Evolutionary conservation across 148 eudicot species (phyloP).

Genomic region (Linanthus parryae): DNA sequence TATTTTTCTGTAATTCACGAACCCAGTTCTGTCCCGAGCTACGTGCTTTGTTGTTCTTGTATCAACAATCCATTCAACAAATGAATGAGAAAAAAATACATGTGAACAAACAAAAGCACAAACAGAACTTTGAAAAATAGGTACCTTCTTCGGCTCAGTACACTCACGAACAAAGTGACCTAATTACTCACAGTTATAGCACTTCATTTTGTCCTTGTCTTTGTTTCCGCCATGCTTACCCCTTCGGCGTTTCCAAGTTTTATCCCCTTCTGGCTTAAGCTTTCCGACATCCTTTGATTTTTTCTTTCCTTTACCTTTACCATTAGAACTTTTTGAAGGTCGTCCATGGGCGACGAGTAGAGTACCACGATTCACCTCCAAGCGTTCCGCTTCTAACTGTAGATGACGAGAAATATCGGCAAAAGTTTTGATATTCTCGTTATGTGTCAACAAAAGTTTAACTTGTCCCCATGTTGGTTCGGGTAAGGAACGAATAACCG

Average conservation of each 20-base stretch:
- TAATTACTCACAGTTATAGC: neutral
- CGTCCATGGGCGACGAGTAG: neutral
- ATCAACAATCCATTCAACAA: conserved; percentile 6
- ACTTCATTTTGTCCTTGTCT: neutral
- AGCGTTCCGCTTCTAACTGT: neutral
- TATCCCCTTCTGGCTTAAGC: neutral
- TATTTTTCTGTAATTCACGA: neutral
- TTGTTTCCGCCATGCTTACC: neutral
- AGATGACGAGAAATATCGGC: neutral
- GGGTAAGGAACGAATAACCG: no score
- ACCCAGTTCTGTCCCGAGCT: neutral
- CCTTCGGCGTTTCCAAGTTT: neutral
- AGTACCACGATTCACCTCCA: neutral
- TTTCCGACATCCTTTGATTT: neutral
- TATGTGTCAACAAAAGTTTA: no score
- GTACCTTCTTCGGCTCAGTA: neutral
- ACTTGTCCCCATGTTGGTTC: no score
- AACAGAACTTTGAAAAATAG: neutral
- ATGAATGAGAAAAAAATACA: neutral
- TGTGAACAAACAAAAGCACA: neutral
- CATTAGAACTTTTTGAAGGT: no score
- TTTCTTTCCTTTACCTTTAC: neutral
- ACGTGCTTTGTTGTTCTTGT: neutral
- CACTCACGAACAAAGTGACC: neutral
- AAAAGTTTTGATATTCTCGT: neutral